Evolutionary conservation across 2,329 filamentous ascomycete species (phyloP).

Genomic region (Boeremia exigua): DNA sequence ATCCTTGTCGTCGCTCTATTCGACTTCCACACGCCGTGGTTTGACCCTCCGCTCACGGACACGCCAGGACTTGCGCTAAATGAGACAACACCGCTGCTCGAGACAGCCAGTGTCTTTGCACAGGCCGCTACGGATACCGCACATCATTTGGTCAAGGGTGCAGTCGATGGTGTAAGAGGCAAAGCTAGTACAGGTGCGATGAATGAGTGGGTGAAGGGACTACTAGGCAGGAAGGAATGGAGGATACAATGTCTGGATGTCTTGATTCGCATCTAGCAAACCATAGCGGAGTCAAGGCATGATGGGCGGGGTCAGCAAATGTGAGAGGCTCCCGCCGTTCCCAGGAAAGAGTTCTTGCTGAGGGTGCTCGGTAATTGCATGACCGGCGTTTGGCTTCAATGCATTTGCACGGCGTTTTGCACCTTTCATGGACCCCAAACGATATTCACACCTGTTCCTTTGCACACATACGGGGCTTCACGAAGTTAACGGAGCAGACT

Average conservation of each 20-base stretch:
- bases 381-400: conserved; percentile 21
- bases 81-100: conserved; percentile 47
- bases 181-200: conserved; percentile 66
- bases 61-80: conserved; percentile 42
- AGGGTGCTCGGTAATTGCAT: conserved; percentile 19
- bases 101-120: conserved; percentile 70
- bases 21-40: conserved; percentile 92
- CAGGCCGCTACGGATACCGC: conserved; percentile 66
- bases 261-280: conserved; percentile 68
- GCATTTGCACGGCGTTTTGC: conserved; percentile 33
- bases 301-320: neutral
- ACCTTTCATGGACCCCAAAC: neutral
- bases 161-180: conserved; percentile 35
- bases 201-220: conserved; percentile 78
- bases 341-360: neutral
- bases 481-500: neutral
- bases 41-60: conserved; percentile 70
- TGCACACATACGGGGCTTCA: no score
- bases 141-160: conserved; percentile 36
- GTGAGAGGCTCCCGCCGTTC: neutral
- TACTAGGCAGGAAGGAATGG: conserved; percentile 86
- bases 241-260: conserved; percentile 90
- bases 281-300: neutral
- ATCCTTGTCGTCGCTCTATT: conserved; percentile 97
- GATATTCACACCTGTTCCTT: neutral